Conservation (phyloP, 1,284 basidiomycete species). For the Ustanciosporium gigantosporum region DNA sequence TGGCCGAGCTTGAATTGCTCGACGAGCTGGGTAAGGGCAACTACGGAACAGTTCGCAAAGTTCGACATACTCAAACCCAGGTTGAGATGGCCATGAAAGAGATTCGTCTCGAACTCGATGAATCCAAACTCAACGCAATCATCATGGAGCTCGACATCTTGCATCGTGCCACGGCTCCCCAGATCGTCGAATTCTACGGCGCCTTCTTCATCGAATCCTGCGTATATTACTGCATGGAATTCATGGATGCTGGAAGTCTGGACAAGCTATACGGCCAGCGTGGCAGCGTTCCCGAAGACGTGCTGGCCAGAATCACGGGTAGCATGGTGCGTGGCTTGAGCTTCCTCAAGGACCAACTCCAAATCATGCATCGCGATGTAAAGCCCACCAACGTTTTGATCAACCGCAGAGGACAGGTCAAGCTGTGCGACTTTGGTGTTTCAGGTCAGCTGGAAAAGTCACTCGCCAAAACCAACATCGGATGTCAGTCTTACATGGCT, state of each 20-base stretch:
- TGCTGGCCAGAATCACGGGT: constrained; percentile 80
- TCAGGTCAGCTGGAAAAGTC: constrained; percentile 95
- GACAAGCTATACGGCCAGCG: constrained; percentile 72
- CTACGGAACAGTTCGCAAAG: constrained; percentile 95
- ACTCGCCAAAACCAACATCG: constrained; percentile 96
- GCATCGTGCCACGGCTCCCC: constrained; percentile 84
- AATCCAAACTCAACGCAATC: constrained; percentile 90
- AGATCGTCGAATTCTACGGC: constrained; percentile 97
- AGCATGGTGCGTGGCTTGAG: constrained; percentile 87
- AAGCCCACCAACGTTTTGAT: constrained; percentile 97
- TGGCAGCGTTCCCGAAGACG: constrained; percentile 74
- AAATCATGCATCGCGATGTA: constrained; percentile 96
- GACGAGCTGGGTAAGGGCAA: constrained; percentile 90
- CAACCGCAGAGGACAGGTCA: constrained; percentile 84
- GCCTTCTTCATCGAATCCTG: constrained; percentile 98
- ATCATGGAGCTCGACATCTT: constrained; percentile 98
- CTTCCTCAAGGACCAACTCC: constrained; percentile 92
- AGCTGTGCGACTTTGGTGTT: constrained; percentile 97
- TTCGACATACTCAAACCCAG: constrained; percentile 88
- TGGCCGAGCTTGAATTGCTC: constrained; percentile 87
- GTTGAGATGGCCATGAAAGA: constrained; percentile 99
- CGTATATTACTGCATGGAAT: constrained; percentile 99
- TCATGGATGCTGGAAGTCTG: constrained; percentile 93
- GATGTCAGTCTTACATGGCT: constrained; percentile 98
- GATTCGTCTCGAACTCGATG: constrained; percentile 95